These are phyloP conservation scores for Pleurotus salmoneostramineus DNA, from an alignment of 768 basidiomycete species.

Conservation along the genomic window DNA sequence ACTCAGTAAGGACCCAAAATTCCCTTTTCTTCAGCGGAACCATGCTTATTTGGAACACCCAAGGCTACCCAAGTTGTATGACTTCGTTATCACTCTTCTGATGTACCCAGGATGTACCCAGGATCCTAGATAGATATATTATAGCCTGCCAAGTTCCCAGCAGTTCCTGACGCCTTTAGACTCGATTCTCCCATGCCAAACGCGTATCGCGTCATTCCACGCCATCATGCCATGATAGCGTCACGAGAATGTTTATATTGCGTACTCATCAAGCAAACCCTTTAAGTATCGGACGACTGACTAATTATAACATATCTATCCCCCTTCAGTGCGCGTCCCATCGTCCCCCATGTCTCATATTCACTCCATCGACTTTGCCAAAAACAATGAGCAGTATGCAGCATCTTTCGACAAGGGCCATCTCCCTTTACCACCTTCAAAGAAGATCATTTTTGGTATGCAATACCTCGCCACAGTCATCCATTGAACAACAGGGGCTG, in stretches of 20 bases:
- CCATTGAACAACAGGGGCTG: background rate
- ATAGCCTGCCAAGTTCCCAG: background rate
- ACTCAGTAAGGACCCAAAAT: background rate
- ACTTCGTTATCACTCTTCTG: background rate
- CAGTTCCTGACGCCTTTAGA: background rate
- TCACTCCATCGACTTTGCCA: conserved; percentile 19
- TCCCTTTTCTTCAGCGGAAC: no score
- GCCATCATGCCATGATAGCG: background rate
- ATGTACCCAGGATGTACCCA: background rate
- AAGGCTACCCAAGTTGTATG: conserved; percentile 6
- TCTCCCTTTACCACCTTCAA: conserved; percentile 37
- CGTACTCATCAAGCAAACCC: background rate
- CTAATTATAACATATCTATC: background rate
- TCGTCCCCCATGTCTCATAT: background rate
- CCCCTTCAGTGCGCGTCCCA: background rate
- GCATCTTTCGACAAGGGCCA: conserved; percentile 33
- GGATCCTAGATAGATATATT: background rate
- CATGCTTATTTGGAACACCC: background rate
- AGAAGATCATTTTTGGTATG: conserved; percentile 33
- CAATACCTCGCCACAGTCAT: conserved; percentile 8
- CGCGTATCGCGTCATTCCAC: background rate
- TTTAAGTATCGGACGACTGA: no score
- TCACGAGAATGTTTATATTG: background rate
- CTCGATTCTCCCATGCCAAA: background rate
- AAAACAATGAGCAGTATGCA: conserved; percentile 36